A percentile compares a stretch with the other conserved stretches of the same genome.
Conservation (phyloP, 1,139 yeast species). For the Saccharomyces hybrid region DNA sequence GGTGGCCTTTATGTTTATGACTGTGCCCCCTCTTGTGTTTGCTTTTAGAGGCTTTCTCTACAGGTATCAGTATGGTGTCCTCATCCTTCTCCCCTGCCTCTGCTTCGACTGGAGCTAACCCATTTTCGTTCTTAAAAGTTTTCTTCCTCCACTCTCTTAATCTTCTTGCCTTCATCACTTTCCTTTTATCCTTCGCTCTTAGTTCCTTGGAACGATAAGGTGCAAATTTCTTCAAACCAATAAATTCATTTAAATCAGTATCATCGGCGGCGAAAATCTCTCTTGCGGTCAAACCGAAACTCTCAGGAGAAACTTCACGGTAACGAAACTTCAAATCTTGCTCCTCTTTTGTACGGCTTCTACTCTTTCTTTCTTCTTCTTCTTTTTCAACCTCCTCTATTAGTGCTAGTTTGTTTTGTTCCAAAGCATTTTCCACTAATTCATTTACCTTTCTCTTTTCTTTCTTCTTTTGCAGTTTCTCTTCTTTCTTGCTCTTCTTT, state of each 20-base stretch:
- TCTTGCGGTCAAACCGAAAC: constrained; percentile 76
- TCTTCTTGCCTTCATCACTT: constrained; percentile 74
- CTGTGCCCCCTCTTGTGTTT: constrained; percentile 2
- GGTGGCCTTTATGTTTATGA: constrained; percentile 1
- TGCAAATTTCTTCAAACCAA: constrained; percentile 88
- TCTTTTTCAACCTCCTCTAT: constrained; percentile 57
- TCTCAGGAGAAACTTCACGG: constrained; percentile 92
- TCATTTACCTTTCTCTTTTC: constrained; percentile 54
- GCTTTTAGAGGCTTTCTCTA: constrained; percentile 1
- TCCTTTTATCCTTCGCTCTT: constrained; percentile 71
- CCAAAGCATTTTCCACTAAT: constrained; percentile 67
- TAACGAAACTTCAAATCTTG: constrained; percentile 61
- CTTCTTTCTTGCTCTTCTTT: constrained; percentile 45
- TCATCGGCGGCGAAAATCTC: constrained; percentile 92
- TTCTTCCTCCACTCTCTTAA: constrained; percentile 85
- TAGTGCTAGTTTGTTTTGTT: constrained; percentile 41
- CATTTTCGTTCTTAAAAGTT: constrained; percentile 62
- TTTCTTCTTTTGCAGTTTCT: constrained; percentile 55
- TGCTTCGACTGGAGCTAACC: constrained; percentile 34
- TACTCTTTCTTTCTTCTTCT: constrained; percentile 46
- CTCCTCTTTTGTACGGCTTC: constrained; percentile 35
- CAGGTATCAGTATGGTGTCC: constrained; percentile 1
- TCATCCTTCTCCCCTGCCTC: background rate
- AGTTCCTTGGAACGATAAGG: constrained; percentile 78
- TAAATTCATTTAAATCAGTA: constrained; percentile 68